Evolutionary conservation across 2,329 filamentous ascomycete genomes (phyloP).

Genomic region (Aphanocladium album): DNA sequence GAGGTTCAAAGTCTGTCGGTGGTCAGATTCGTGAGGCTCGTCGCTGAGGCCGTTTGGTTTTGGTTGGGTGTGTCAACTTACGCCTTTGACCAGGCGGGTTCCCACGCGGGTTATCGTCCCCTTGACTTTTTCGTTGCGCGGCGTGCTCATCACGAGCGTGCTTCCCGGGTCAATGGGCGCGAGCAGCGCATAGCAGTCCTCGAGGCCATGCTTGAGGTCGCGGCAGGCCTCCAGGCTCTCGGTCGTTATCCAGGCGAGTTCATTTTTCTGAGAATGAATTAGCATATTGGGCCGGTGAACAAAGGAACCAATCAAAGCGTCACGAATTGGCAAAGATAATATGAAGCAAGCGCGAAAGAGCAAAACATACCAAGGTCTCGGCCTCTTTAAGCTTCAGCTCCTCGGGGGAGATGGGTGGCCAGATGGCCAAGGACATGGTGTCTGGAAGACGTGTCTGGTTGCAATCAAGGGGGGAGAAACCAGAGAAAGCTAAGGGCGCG

Average conservation of each 20-base stretch:
- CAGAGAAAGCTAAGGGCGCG: constrained; percentile 2
- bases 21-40: not conserved
- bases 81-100: constrained; percentile 85
- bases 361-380: constrained; percentile 43
- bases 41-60: not conserved
- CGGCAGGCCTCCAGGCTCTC: constrained; percentile 45
- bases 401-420: constrained; percentile 47
- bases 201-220: constrained; percentile 60
- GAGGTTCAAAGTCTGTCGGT: constrained; percentile 65
- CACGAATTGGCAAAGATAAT: not conserved
- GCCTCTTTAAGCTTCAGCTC: constrained; percentile 47
- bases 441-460: not conserved
- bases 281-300: constrained; percentile 21
- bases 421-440: constrained; percentile 54
- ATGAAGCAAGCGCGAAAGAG: not conserved
- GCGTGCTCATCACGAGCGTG: constrained; percentile 83
- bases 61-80: constrained; percentile 39
- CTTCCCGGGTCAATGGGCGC: constrained; percentile 79
- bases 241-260: constrained; percentile 50
- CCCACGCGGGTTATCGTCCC: constrained; percentile 87
- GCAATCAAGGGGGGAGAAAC: not conserved
- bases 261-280: constrained; percentile 38
- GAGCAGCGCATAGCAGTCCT: constrained; percentile 84
- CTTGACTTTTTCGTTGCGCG: constrained; percentile 84
- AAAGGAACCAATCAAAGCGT: not conserved